phyloP scores from a whole-genome alignment of 2,329 filamentous ascomycete species.

The Monosporascus sp. region DNA sequence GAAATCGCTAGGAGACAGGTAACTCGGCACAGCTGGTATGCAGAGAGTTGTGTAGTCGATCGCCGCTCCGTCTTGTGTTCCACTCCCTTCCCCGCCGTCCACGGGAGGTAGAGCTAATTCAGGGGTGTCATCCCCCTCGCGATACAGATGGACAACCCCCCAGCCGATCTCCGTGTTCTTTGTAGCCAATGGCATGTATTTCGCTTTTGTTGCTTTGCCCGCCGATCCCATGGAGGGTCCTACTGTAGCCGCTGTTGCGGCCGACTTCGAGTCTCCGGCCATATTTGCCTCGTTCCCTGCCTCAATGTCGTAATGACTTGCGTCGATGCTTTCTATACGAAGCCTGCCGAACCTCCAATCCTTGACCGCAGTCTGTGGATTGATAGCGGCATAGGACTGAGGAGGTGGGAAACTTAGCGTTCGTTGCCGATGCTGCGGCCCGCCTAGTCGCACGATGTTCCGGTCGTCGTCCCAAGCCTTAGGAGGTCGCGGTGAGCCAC shows the following conservation, averaged over 20 bases:
- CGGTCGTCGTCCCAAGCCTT: constrained; percentile 24
- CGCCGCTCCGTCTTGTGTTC: constrained; percentile 18
- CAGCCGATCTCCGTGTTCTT: constrained; percentile 76
- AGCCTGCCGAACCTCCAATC: constrained; percentile 85
- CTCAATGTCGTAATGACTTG: constrained; percentile 35
- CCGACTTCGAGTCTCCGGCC: constrained; percentile 32
- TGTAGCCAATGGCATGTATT: constrained; percentile 65
- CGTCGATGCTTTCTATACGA: constrained; percentile 74
- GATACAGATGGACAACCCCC: constrained; percentile 91
- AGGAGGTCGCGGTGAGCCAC: constrained; percentile 36
- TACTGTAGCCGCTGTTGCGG: constrained; percentile 45
- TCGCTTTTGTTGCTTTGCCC: constrained; percentile 76
- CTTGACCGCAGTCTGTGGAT: constrained; percentile 41
- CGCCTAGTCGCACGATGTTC: constrained; percentile 33
- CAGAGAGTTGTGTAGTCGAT: constrained; percentile 81
- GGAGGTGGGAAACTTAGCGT: constrained; percentile 38
- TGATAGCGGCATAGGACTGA: constrained; percentile 36
- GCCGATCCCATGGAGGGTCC: constrained; percentile 51
- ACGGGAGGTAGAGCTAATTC: constrained; percentile 36
- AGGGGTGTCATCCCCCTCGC: constrained; percentile 71
- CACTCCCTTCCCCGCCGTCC: constrained; percentile 22
- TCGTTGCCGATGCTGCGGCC: constrained; percentile 33
- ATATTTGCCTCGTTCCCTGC: constrained; percentile 20
- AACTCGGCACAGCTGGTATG: constrained; percentile 89
- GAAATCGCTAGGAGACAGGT: constrained; percentile 86